Base-by-base conservation (phyloP, 148 eudicot species). In the Fagopyrum esculentum region DNA sequence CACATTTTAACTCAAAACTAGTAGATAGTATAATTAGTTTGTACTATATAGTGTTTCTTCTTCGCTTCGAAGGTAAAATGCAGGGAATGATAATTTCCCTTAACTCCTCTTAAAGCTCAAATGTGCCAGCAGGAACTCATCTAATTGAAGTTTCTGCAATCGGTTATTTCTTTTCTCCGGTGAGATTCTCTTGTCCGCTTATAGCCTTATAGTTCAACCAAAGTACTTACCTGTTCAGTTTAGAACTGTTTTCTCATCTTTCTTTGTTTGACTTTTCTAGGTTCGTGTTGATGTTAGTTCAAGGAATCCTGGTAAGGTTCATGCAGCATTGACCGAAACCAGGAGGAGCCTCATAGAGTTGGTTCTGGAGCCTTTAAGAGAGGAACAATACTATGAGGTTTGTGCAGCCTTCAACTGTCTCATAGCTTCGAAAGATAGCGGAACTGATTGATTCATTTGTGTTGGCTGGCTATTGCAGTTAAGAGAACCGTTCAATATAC, bases 271-370 rank as follows among this genome's bases (percentile, higher is more conserved):
- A 17, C 19, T 76, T 76, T 9, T 78, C 69, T 77, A 90, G 98
- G 93, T 96, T 59, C 93, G 99, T 60, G 90, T 96, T 52, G 98
- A 96, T 86, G 93, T 92, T 30, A 96, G 99, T 81, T 94, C 99
- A 43, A 86, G 98, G 82, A 85, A 96, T 73, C 98, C 98, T 35
- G 98, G 99, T 40, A 96, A 92, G 80, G 98, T 96, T 85, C 99
- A 96, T 80, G 98, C 98, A 77, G 91, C 99, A 70, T 81, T 90
- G 73, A 96, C 99, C 69, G 99, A 96, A 85, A 96, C 88, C 70
- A 86, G 99, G 78, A 92, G 89, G 82, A 87, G 87, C 77, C 84
- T 96, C 59, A 84, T 43, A 55, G 99, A 96, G 85, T 83, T 96
- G 84, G 85, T 94, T 75, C 84, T 92, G 87, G 98, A 90, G 91